phyloP scores from a whole-genome alignment of 441 rosid genomes.

The Jatropha multifida region DNA sequence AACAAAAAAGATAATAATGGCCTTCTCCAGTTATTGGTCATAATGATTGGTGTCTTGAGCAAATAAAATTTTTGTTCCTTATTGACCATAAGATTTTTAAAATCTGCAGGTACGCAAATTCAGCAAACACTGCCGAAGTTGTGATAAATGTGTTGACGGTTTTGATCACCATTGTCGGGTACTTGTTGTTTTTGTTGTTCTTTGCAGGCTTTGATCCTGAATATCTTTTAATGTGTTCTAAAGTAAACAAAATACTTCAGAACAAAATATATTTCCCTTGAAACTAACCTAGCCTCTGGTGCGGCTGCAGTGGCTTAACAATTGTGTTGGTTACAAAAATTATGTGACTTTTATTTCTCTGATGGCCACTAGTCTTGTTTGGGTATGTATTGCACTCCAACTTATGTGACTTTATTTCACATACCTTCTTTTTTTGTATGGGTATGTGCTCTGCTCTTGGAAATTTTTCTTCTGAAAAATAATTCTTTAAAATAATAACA shows the following conservation, averaged over 20 bases:
- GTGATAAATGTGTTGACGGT: constrained; percentile 96
- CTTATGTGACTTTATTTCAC: neutral
- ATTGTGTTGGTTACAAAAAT: constrained; percentile 91
- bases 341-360: constrained; percentile 87
- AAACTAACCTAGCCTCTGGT: constrained; percentile 29
- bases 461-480: neutral
- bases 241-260: neutral
- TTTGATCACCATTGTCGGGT: constrained; percentile 99
- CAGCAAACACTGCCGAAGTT: constrained; percentile 97
- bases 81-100: constrained; percentile 18
- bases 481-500: neutral
- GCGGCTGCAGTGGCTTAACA: constrained; percentile 84
- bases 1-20: neutral
- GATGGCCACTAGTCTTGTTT: constrained; percentile 82
- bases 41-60: neutral
- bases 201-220: constrained; percentile 23
- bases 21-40: neutral
- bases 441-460: neutral
- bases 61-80: constrained; percentile 4
- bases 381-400: constrained; percentile 61
- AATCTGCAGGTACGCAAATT: constrained; percentile 70
- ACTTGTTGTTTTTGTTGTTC: constrained; percentile 30
- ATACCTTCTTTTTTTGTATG: neutral
- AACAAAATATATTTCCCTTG: neutral
- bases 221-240: constrained; percentile 17